Base-by-base conservation (phyloP, 768 basidiomycete species). In the Cytidiella melzeri region DNA sequence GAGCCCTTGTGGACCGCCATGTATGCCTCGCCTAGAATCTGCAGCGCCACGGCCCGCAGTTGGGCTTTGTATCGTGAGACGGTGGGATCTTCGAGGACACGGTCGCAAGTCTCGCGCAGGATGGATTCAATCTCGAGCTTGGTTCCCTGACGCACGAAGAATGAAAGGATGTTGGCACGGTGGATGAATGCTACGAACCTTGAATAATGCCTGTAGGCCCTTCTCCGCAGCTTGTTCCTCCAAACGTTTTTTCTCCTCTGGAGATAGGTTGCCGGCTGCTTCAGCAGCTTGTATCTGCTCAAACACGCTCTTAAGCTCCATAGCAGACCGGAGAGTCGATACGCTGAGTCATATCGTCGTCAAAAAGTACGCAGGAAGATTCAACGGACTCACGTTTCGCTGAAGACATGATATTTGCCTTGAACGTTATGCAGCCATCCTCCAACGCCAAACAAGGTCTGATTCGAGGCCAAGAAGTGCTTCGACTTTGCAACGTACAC, bases 181-280 rank as follows among this genome's bases (percentile, higher is more conserved):
- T n/a, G n/a, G n/a, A n/a, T n/a, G n/a, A n/a, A n/a, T n/a, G n/a
- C n/a, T n/a, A 43, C 61, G 41, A 43, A 84, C 89, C 75, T 93
- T 94, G 77, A 94, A 94, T 25, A 94, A 68, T 1, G 92, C 90
- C 57, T 92, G 88, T 1, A 94, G 65, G 11, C 90, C 92, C 65
- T 93, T 94, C 71, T 94, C 92, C 0, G 92, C 92, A 1, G 92
- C 92, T 59, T 92, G 87, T 57, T 94, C 92, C 61, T 95, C 92
- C 1, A 95, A 69, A 49, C 82, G 79, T 62, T 77, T 81, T 69
- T 81, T 84, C 68, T 92, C 88, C 38, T 92, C 91, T 0, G 84
- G 79, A 24, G 70, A 73, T 36, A 92, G 67, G 51, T 84, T 88
- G 1, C 92, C 92, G 2, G 85, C 82, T 60, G 85, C 84, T 65